Base-by-base conservation (phyloP, 139 green algal species). In the Chlorella sorokiniana region DNA sequence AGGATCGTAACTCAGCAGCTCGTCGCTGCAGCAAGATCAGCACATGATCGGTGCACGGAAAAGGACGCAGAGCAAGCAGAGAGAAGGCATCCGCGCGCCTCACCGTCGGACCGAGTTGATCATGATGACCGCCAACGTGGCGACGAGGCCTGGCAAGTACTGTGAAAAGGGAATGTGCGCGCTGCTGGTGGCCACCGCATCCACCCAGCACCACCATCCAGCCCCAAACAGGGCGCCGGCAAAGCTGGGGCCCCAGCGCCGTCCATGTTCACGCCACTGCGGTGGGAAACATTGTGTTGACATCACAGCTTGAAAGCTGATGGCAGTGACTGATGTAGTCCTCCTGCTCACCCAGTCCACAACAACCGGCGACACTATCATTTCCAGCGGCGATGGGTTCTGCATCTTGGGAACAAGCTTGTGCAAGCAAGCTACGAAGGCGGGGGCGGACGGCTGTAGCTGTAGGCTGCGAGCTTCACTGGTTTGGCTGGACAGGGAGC, bases 141-240 rank as follows among this genome's bases (percentile, higher is more conserved):
- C 95, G 1, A 96, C 86, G 51, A 97, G 88, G 51, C 95, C 95
- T 22, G 94, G 94, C 6, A 98, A 79, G 81, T 96, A 97, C 88
- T 97, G 91, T n/a, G 93, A 79, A 76, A 96, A 95, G 8, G 89
- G 89, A 1, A 96, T 82, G 33, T 91, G 93, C n/a, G 74, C 63
- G 14, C 67, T 44, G 45, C 63, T 89, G 42, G 80, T 84, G 1
- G 90, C 85, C 0, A 95, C 89, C 0, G 94, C 91, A 79, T 98
- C 95, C 7, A 96, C 87, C 89, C 91, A 98, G 51, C 98, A 94
- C 92, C 92, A 98, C 90, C 93, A 97, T 1, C 87, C 93, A 31
- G 85, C 88, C 0, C 91, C 93, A 80, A 96, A 97, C 0, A 96
- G 70, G 1, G 87, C 92, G 1, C 93, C 93, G 1, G 90, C 85